phyloP scores from a whole-genome alignment of 169 alveolate genomes.

The Cryptosporidium parvum region DNA sequence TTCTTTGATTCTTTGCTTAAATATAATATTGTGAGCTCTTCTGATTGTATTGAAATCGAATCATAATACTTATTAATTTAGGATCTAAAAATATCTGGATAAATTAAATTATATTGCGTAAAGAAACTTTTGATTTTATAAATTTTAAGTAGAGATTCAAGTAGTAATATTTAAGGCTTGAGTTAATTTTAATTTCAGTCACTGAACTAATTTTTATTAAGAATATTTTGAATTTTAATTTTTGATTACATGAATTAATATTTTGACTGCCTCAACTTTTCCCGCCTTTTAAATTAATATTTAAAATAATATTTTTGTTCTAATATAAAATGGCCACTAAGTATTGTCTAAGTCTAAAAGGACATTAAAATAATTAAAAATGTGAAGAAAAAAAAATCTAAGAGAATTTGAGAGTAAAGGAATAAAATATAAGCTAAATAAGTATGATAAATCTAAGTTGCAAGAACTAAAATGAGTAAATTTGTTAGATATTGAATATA shows the following conservation, averaged over 20 bases:
- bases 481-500: background rate
- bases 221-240: background rate
- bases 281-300: constrained; percentile 1
- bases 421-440: background rate
- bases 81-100: background rate
- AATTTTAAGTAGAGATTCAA: too few species aligned
- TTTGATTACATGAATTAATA: background rate
- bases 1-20: background rate
- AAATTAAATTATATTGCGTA: background rate
- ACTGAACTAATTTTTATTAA: background rate
- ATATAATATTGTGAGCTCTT: background rate
- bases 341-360: constrained; percentile 19
- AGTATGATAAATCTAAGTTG: background rate
- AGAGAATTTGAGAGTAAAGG: background rate
- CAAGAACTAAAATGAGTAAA: too few species aligned
- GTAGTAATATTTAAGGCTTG: background rate
- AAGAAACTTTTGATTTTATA: background rate
- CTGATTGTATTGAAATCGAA: background rate
- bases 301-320: background rate
- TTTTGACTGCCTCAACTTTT: background rate
- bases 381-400: background rate
- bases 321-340: background rate
- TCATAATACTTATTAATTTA: background rate
- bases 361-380: background rate
- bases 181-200: too few species aligned